A percentile compares a stretch with the other conserved stretches of the same genome.
These are phyloP conservation scores for Rickenella mellea DNA, from an alignment of 768 basidiomycete genomes.

Conservation along the genomic window DNA sequence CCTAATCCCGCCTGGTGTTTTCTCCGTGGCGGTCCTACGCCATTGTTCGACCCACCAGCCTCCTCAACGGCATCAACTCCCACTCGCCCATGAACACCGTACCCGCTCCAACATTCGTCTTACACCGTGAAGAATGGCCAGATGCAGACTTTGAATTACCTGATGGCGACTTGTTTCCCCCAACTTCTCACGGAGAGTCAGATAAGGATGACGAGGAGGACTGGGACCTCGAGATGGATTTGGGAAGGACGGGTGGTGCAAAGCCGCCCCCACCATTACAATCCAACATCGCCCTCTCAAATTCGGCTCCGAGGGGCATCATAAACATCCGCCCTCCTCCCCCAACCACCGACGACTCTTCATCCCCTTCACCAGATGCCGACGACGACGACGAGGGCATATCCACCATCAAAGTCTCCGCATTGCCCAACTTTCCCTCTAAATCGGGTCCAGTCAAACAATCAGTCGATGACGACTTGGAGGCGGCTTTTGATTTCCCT, in stretches of 20 bases:
- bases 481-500: slow-evolving; percentile 75
- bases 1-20: slow-evolving; percentile 10
- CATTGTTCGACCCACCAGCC: slow-evolving; percentile 2
- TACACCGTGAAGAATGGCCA: slow-evolving; percentile 70
- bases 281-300: background rate
- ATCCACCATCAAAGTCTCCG: slow-evolving; percentile 72
- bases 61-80: background rate
- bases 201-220: slow-evolving; percentile 64
- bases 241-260: slow-evolving; percentile 48
- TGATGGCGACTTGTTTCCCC: slow-evolving; percentile 39
- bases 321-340: slow-evolving; percentile 64
- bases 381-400: slow-evolving; percentile 76
- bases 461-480: slow-evolving; percentile 68
- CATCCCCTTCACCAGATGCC: slow-evolving; percentile 23
- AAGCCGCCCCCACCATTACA: no score
- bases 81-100: slow-evolving; percentile 40
- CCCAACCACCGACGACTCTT: slow-evolving; percentile 28
- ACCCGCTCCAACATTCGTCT: slow-evolving; percentile 44
- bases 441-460: slow-evolving; percentile 22
- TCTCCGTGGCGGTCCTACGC: slow-evolving; percentile 11
- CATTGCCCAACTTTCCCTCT: slow-evolving; percentile 31
- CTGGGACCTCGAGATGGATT: slow-evolving; percentile 74
- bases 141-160: slow-evolving; percentile 84
- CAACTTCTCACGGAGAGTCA: slow-evolving; percentile 35
- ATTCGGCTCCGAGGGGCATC: slow-evolving; percentile 11